Conservation (phyloP, 2,329 filamentous ascomycete species). For the Stagonosporopsis vannaccii region DNA sequence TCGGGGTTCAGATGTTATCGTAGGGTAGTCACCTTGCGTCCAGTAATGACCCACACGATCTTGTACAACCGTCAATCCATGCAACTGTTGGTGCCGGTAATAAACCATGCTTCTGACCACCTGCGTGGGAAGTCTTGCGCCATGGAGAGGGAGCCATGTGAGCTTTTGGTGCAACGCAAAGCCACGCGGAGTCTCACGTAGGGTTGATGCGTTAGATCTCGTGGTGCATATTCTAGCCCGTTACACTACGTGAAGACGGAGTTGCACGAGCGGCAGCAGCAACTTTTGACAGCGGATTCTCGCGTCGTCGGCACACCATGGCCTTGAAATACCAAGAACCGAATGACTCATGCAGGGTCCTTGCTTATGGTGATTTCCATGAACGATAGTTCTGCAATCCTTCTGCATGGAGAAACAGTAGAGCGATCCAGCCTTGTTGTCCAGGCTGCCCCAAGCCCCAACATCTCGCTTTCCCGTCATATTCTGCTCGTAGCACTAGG, state of each 20-base stretch:
- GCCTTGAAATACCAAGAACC: not conserved
- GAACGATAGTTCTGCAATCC: not conserved
- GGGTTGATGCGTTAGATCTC: constrained; percentile 33
- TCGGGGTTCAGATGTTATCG: constrained; percentile 21
- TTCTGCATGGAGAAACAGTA: not conserved
- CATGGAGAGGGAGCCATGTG: constrained; percentile 31
- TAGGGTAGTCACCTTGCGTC: constrained; percentile 31
- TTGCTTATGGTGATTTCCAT: not conserved
- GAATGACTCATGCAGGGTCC: constrained; percentile 16
- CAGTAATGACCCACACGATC: constrained; percentile 25
- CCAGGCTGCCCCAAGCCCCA: not conserved
- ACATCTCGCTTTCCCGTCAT: not conserved
- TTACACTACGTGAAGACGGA: constrained; percentile 29
- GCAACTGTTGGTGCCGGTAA: constrained; percentile 8
- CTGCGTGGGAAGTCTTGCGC: constrained; percentile 10
- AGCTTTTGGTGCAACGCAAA: constrained; percentile 27
- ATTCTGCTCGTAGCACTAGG: not conserved
- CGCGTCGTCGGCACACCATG: constrained; percentile 8
- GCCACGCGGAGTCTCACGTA: constrained; percentile 34
- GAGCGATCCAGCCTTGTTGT: not conserved
- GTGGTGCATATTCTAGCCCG: constrained; percentile 47
- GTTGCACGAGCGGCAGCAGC: constrained; percentile 24
- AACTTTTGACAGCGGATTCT: constrained; percentile 26
- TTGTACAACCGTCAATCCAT: constrained; percentile 21
- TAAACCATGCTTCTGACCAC: constrained; percentile 14